A percentile compares a stretch with the other conserved stretches of the same genome.
These are phyloP conservation scores for Tanozyma kutaoensis DNA, from an alignment of 805 yeast species.

Conservation along the genomic window DNA sequence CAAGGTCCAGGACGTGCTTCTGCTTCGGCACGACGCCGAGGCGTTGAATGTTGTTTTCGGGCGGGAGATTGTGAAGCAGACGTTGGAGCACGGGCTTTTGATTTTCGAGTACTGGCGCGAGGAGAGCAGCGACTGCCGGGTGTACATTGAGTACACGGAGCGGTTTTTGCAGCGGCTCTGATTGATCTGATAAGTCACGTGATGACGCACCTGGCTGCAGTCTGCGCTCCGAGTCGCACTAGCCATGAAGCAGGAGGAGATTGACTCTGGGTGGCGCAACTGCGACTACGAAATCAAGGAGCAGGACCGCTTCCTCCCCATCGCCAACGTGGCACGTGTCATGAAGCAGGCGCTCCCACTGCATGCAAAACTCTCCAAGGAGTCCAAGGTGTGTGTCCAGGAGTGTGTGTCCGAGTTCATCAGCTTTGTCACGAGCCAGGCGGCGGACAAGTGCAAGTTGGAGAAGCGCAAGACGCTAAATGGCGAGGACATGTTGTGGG, in stretches of 20 bases:
- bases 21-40: too few relatives aligned
- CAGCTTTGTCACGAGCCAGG: slow-evolving; percentile 54
- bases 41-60: slow-evolving; percentile 1
- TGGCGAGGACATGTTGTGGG: slow-evolving; percentile 55
- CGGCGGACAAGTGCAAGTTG: slow-evolving; percentile 46
- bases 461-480: slow-evolving; percentile 60
- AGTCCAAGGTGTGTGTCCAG: slow-evolving; percentile 67
- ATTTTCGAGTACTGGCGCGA: slow-evolving; percentile 22
- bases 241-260: neutral
- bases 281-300: slow-evolving; percentile 6
- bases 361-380: slow-evolving; percentile 67
- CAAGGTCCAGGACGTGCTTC: slow-evolving; percentile 12
- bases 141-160: slow-evolving; percentile 13
- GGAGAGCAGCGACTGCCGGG: slow-evolving; percentile 17
- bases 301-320: slow-evolving; percentile 29
- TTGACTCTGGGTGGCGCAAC: neutral
- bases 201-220: neutral
- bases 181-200: neutral
- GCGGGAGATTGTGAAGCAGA: slow-evolving; percentile 1
- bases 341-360: slow-evolving; percentile 66
- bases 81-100: slow-evolving; percentile 15
- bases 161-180: slow-evolving; percentile 8
- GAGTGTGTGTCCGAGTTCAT: slow-evolving; percentile 61
- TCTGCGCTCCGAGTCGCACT: neutral
- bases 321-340: slow-evolving; percentile 48